These are phyloP conservation scores for Claviceps cyperi DNA, from an alignment of 2,329 filamentous ascomycete species.

Conservation along the genomic window DNA sequence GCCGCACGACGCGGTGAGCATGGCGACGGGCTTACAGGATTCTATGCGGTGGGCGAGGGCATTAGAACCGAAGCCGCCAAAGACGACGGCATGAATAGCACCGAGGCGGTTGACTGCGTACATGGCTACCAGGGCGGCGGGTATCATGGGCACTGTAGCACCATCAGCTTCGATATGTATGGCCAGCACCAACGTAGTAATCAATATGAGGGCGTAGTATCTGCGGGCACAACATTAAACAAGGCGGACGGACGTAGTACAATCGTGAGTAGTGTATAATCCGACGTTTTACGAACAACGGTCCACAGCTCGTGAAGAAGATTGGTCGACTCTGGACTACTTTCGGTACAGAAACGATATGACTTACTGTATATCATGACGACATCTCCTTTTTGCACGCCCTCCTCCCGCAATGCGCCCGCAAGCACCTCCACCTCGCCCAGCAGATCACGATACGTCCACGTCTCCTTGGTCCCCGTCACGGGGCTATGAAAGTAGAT, in stretches of 20 bases:
- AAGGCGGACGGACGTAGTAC: too few species aligned
- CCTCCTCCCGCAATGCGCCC: conserved; percentile 67
- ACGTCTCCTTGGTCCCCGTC: conserved; percentile 53
- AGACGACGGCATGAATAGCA: conserved; percentile 82
- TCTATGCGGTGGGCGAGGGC: conserved; percentile 83
- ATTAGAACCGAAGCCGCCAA: conserved; percentile 74
- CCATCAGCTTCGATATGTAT: background rate
- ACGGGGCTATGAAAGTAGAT: conserved; percentile 85
- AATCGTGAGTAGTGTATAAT: too few species aligned
- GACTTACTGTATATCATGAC: conserved; percentile 73
- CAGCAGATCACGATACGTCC: conserved; percentile 63
- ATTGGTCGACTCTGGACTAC: too few species aligned
- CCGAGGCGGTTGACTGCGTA: conserved; percentile 70
- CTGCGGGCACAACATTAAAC: too few species aligned
- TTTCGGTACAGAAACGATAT: too few species aligned
- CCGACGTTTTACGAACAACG: too few species aligned
- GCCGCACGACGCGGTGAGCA: conserved; percentile 83
- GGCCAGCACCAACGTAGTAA: too few species aligned
- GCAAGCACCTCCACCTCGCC: conserved; percentile 71
- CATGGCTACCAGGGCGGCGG: conserved; percentile 72
- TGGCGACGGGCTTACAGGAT: conserved; percentile 56
- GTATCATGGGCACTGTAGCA: conserved; percentile 77
- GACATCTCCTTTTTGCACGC: conserved; percentile 70
- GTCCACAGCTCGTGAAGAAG: background rate
- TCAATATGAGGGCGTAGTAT: too few species aligned